Conservation (phyloP, 129 eudicot species). For the carrot (Daucus carota) region DNA sequence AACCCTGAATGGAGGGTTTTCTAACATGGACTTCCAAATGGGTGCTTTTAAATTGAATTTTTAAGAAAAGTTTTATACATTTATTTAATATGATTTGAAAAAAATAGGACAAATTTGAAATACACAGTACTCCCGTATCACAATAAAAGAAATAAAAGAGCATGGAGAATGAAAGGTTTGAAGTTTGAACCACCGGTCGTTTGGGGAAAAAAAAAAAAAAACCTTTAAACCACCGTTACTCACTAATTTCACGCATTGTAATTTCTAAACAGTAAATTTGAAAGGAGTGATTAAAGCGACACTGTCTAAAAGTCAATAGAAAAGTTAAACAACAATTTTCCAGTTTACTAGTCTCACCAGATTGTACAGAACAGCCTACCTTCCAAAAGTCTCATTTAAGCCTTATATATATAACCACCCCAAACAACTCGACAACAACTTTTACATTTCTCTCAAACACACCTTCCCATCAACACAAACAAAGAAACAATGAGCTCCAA, state of each 20-base stretch:
- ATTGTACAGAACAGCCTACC: slow-evolving; percentile 8
- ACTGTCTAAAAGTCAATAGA: slow-evolving; percentile 8
- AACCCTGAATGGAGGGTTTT: too few relatives aligned
- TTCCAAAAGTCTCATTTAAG: slow-evolving; percentile 12
- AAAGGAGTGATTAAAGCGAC: background rate
- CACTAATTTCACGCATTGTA: background rate
- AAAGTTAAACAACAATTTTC: background rate
- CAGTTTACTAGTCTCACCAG: slow-evolving; percentile 22
- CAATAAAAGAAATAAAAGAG: too few relatives aligned
- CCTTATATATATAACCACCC: slow-evolving; percentile 24
- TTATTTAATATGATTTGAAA: too few relatives aligned
- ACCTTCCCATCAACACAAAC: background rate
- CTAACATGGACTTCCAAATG: too few relatives aligned
- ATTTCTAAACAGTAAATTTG: background rate
- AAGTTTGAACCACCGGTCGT: too few relatives aligned
- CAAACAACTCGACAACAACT: slow-evolving; percentile 15
- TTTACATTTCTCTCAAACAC: slow-evolving; percentile 7
- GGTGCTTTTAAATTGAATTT: too few relatives aligned
- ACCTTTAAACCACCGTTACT: too few relatives aligned
- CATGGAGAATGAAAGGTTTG: too few relatives aligned
- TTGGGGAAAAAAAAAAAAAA: too few relatives aligned
- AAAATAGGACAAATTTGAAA: too few relatives aligned
- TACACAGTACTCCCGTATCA: too few relatives aligned
- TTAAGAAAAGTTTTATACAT: too few relatives aligned
- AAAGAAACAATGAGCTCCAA: slow-evolving; percentile 22